These are phyloP conservation scores for Quercus lobata DNA, from an alignment of 331 rosid genomes.

Conservation along the genomic window DNA sequence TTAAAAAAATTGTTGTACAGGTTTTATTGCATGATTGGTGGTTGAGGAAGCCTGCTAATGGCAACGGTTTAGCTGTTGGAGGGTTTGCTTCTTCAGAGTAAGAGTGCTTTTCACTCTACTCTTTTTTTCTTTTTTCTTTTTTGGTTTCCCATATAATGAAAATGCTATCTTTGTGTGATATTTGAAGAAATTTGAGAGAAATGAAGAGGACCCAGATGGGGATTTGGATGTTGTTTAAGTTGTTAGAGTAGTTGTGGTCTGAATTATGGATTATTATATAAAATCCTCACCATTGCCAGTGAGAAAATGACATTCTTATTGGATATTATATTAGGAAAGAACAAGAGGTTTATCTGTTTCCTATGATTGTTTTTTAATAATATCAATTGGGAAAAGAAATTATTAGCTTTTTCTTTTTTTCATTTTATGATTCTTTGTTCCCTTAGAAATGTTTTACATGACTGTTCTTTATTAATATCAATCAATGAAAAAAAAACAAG, in stretches of 20 bases:
- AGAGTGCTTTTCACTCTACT: background rate
- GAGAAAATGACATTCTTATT: too few relatives aligned
- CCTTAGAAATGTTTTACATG: too few relatives aligned
- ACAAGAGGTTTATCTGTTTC: background rate
- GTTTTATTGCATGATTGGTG: constrained; percentile 56
- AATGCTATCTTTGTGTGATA: background rate
- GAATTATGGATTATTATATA: background rate
- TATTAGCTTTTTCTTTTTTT: too few relatives aligned
- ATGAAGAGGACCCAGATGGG: background rate
- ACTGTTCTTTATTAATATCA: too few relatives aligned
- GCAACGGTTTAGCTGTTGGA: constrained; percentile 54
- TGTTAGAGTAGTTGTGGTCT: background rate
- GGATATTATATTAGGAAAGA: background rate
- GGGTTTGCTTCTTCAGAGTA: constrained; percentile 53
- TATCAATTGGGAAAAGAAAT: too few relatives aligned
- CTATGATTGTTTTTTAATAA: background rate
- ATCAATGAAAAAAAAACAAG: too few relatives aligned
- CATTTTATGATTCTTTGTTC: too few relatives aligned
- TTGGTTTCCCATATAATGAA: too few relatives aligned
- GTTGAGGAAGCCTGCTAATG: constrained; percentile 37
- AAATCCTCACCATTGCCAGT: too few relatives aligned
- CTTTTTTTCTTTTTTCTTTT: too few relatives aligned
- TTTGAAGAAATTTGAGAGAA: background rate
- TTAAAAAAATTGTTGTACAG: background rate
- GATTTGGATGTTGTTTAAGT: background rate